Base-by-base conservation (phyloP, 1,139 yeast species). In the Taiozyma onychis region DNA sequence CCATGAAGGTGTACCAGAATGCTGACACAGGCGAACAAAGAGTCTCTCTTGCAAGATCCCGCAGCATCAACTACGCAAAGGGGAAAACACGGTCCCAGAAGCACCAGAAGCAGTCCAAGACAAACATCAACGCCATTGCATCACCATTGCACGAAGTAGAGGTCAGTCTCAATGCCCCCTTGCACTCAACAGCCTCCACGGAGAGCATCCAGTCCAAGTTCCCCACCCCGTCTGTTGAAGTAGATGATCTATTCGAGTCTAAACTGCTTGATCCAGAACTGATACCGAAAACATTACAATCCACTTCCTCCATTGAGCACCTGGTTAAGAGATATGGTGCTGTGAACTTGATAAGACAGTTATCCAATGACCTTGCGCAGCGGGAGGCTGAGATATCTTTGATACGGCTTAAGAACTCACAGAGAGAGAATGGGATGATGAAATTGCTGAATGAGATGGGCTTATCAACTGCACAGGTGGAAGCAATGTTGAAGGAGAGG, bases 381-480 rank as follows among this genome's bases (percentile, higher is more conserved):
- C 70, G 78, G 44, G 82, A 79, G 52, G 68, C 76, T 3, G 81
- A 78, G 55, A 65, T 78, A 44, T 66, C 73, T 4, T 56, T 75
- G 39, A 57, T 73, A 39, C 66, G 77, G 22, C 69, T 72, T 52
- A 72, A 69, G 48, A 68, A 68, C 51, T 76, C 76, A 50, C 66
- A 66, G 34, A 62, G 78, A 9, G 82, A 78, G 56, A 74, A 76
- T 45, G 72, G 68, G 50, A 65, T 79, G 50, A 62, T 70, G 32
- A 67, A 66, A 45, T 54, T 79, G 54, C 67, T 78, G 49, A 69
- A 67, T 39, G 76, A 75, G 51, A 72, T 72, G 51, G 81, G 81
- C 27, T 65, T 77, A 30, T 66, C 79, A 1, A 63, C 71, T 11
- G 60, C 71, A 18, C 80, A 77, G 47, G 67, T 78, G 2, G 82